phyloP scores from a whole-genome alignment of 345 rosid genomes.

The Garcia nutans region DNA sequence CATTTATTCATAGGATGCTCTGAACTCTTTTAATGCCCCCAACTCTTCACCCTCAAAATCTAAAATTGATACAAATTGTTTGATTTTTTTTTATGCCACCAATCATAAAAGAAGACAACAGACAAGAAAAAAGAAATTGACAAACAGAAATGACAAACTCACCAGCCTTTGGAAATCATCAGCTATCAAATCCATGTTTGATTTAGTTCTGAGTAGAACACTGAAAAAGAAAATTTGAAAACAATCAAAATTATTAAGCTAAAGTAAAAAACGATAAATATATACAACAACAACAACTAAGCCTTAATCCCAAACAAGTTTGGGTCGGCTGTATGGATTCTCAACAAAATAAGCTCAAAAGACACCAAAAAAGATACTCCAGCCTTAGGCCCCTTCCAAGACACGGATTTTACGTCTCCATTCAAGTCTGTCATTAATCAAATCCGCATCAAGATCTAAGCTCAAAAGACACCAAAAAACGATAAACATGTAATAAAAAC shows the following conservation, averaged over 20 bases:
- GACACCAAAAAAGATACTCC: no score
- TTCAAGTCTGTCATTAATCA: no score
- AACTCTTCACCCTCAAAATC: background rate
- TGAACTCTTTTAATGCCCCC: background rate
- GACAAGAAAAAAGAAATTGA: background rate
- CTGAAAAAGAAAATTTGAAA: constrained; percentile 42
- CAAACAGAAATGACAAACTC: constrained; percentile 22
- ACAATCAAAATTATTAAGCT: background rate
- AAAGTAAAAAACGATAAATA: no score
- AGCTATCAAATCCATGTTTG: constrained; percentile 64
- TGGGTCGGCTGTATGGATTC: no score
- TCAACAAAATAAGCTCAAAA: no score
- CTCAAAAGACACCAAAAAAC: no score
- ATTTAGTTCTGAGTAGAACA: constrained; percentile 67
- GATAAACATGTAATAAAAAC: background rate
- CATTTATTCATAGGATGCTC: background rate
- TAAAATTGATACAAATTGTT: no score
- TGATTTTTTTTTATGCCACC: background rate
- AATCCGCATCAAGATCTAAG: no score
- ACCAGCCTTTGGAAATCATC: constrained; percentile 68
- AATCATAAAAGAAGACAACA: background rate
- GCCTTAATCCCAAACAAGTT: no score
- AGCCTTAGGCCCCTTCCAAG: no score
- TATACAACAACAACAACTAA: no score
- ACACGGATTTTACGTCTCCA: no score